phyloP scores from a whole-genome alignment of 2,329 filamentous ascomycete genomes.

The Cladophialophora immunda region DNA sequence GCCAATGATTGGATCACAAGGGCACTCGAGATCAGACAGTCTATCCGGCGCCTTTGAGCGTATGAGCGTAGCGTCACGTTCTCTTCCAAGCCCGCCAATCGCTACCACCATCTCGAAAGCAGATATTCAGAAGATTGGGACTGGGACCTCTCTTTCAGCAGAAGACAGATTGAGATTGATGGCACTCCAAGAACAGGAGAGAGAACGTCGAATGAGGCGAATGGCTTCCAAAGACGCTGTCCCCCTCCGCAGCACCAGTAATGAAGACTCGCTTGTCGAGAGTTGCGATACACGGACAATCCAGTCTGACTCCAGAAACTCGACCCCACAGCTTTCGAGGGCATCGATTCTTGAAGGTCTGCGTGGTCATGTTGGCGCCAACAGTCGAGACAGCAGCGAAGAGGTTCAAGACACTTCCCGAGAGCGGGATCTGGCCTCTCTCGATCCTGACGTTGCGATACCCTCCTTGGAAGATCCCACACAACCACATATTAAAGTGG shows the following conservation, averaged over 20 bases:
- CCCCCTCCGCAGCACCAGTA: conserved; percentile 50
- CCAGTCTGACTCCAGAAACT: conserved; percentile 74
- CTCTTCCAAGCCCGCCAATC: conserved; percentile 75
- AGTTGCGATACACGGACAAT: conserved; percentile 49
- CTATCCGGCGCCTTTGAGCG: conserved; percentile 76
- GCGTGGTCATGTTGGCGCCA: conserved; percentile 60
- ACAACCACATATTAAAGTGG: conserved; percentile 65
- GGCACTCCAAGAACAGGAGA: conserved; percentile 74
- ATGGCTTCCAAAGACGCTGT: conserved; percentile 53
- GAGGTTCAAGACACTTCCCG: conserved; percentile 44
- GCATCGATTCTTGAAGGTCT: conserved; percentile 93
- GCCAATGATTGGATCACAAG: conserved; percentile 47
- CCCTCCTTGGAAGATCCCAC: conserved; percentile 77
- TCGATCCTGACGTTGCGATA: conserved; percentile 90
- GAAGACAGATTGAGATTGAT: conserved; percentile 89
- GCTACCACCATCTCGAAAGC: conserved; percentile 74
- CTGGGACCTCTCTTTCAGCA: conserved; percentile 78
- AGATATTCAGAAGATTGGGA: conserved; percentile 79
- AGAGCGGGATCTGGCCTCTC: conserved; percentile 45
- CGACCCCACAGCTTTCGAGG: conserved; percentile 64
- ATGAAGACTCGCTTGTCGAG: conserved; percentile 45
- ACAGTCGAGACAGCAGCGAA: conserved; percentile 59
- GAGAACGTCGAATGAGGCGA: conserved; percentile 74
- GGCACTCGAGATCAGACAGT: conserved; percentile 34
- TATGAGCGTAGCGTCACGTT: conserved; percentile 71